Evolutionary conservation across 2,329 filamentous ascomycete species (phyloP).

Genomic region (Trichoderma lentiforme): DNA sequence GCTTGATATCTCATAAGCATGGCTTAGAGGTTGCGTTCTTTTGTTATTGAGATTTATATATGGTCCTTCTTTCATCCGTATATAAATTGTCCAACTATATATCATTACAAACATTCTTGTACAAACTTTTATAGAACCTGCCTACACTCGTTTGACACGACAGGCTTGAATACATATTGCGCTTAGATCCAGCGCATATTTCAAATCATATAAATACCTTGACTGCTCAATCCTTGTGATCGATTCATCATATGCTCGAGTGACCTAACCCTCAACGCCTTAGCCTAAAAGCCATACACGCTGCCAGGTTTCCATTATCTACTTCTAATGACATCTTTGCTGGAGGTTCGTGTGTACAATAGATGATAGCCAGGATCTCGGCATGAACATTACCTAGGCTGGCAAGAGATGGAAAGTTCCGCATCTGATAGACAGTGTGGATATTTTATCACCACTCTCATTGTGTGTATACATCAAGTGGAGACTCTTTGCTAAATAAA

Average conservation of each 20-base stretch:
- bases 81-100: neutral
- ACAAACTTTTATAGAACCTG: neutral
- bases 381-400: neutral
- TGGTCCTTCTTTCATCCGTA: neutral
- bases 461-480: neutral
- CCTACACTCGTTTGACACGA: constrained; percentile 11
- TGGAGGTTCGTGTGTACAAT: fast-evolving
- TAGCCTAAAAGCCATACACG: fast-evolving
- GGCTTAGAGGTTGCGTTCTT: neutral
- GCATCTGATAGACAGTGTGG: neutral
- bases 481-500: neutral
- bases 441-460: neutral
- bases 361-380: neutral
- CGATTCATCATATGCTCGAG: neutral
- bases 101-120: neutral
- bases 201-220: neutral
- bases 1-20: neutral
- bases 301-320: neutral
- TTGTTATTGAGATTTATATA: neutral
- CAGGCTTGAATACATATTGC: neutral
- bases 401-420: neutral
- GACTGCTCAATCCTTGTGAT: neutral
- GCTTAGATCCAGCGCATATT: neutral
- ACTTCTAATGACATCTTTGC: neutral
- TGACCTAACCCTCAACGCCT: neutral